A percentile compares a stretch with the other conserved stretches of the same genome.
phyloP scores from a whole-genome alignment of 2,329 filamentous ascomycete species.

The Xylariaceae sp. region DNA sequence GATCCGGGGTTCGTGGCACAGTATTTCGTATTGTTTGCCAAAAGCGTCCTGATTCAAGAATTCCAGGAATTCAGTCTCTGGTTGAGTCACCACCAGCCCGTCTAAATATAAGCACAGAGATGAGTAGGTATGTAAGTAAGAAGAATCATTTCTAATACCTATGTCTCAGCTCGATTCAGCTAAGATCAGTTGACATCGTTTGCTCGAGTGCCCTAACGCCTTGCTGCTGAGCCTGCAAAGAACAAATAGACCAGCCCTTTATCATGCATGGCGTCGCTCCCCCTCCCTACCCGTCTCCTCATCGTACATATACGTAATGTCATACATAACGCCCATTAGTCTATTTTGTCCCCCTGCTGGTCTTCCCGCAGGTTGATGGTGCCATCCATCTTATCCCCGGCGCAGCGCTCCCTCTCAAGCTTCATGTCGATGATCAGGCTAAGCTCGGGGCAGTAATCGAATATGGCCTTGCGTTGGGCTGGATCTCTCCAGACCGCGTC shows the following conservation, averaged over 20 bases:
- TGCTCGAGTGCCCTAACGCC: neutral
- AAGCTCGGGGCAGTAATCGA: constrained; percentile 53
- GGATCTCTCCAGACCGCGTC: constrained; percentile 44
- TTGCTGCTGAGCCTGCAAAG: constrained; percentile 11
- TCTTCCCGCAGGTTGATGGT: constrained; percentile 3
- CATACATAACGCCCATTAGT: neutral
- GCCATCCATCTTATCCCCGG: constrained; percentile 30
- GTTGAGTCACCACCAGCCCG: neutral
- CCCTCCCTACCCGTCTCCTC: no score
- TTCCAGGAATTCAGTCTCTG: neutral
- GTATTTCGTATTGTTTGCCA: neutral
- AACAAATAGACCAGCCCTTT: constrained; percentile 11
- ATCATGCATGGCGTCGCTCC: constrained; percentile 8
- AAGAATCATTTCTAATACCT: no score
- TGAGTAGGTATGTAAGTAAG: neutral
- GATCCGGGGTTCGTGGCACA: neutral
- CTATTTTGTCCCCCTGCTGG: neutral
- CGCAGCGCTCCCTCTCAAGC: constrained; percentile 44
- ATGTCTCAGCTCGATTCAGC: neutral
- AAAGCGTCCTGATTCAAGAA: neutral
- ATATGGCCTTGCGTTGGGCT: constrained; percentile 41
- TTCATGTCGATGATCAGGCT: constrained; percentile 54
- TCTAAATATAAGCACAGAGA: neutral
- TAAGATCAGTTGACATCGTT: neutral
- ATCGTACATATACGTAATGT: neutral